Conservation (phyloP, 306 rosid genomes). For the Dryas drummondii region DNA sequence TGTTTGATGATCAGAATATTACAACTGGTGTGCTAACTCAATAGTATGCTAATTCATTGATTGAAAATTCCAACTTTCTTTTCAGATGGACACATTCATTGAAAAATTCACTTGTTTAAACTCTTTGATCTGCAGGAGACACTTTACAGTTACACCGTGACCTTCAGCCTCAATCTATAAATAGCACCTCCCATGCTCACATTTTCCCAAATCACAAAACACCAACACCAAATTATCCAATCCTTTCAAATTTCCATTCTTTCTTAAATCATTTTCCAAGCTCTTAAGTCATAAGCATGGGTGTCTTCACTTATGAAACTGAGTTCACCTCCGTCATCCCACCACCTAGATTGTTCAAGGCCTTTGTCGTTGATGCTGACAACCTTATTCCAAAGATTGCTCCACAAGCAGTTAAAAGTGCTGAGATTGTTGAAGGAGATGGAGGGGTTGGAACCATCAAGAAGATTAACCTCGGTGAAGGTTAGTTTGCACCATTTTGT, state of each 20-base stretch:
- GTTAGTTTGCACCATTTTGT: no score
- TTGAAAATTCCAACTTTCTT: not conserved
- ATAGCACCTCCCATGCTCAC: not conserved
- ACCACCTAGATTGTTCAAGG: conserved; percentile 46
- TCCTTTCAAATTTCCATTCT: not conserved
- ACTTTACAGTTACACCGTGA: no score
- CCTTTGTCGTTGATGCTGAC: conserved; percentile 33
- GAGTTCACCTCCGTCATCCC: conserved; percentile 40
- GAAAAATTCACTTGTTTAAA: not conserved
- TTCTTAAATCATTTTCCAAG: not conserved
- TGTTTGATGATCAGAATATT: not conserved
- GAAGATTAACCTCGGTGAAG: conserved; percentile 14
- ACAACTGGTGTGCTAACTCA: not conserved
- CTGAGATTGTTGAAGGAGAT: conserved; percentile 40
- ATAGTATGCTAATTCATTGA: not conserved
- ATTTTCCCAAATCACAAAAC: no score
- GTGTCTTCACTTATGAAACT: conserved; percentile 22
- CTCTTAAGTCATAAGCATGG: not conserved
- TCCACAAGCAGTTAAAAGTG: conserved; percentile 17
- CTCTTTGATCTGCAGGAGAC: not conserved
- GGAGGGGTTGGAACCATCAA: conserved; percentile 54
- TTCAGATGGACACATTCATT: not conserved
- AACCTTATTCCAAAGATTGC: conserved; percentile 34
- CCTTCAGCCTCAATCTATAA: conserved; percentile 6
- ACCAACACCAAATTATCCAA: not conserved